Conservation (phyloP, 2,329 filamentous ascomycete species). For the Cytospora schulzeri region DNA sequence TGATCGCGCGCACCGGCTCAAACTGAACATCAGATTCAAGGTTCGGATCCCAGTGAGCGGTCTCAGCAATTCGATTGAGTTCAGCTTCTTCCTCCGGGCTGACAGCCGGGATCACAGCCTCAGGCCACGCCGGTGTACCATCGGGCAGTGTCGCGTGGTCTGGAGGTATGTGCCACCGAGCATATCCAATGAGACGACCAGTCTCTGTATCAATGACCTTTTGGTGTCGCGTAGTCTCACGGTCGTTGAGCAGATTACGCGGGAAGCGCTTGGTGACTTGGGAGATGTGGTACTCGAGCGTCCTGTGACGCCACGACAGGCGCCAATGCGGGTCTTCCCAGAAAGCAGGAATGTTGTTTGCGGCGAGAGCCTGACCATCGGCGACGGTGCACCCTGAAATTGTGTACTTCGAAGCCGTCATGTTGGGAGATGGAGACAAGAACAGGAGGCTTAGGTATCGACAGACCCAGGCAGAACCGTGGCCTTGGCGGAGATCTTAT, state of each 20-base stretch:
- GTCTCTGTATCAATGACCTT: slow-evolving; percentile 30
- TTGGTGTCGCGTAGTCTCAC: slow-evolving; percentile 27
- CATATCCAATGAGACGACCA: slow-evolving; percentile 30
- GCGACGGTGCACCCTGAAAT: slow-evolving; percentile 27
- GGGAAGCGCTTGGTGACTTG: slow-evolving; percentile 28
- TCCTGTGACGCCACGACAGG: slow-evolving; percentile 30
- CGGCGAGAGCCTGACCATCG: slow-evolving; percentile 27
- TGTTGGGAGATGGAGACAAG: too few species aligned
- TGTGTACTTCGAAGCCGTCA: neutral
- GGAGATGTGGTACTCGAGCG: slow-evolving; percentile 30
- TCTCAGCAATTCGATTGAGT: slow-evolving; percentile 16
- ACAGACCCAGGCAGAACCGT: too few species aligned
- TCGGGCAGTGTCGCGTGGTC: neutral
- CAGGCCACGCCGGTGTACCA: slow-evolving; percentile 25
- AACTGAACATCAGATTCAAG: slow-evolving; percentile 20
- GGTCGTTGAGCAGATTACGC: slow-evolving; percentile 20
- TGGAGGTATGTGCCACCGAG: slow-evolving; percentile 29
- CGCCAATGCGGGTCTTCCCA: slow-evolving; percentile 29
- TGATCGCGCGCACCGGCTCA: slow-evolving; percentile 20
- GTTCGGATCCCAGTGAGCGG: slow-evolving; percentile 24
- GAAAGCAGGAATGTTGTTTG: slow-evolving; percentile 30
- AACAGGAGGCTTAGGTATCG: too few species aligned
- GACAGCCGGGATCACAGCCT: slow-evolving; percentile 28
- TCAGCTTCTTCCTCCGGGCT: slow-evolving; percentile 24
- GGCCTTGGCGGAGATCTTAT: too few species aligned